Evolutionary conservation across 2,329 filamentous ascomycete genomes (phyloP).

Genomic region (Aureobasidium pullulans): DNA sequence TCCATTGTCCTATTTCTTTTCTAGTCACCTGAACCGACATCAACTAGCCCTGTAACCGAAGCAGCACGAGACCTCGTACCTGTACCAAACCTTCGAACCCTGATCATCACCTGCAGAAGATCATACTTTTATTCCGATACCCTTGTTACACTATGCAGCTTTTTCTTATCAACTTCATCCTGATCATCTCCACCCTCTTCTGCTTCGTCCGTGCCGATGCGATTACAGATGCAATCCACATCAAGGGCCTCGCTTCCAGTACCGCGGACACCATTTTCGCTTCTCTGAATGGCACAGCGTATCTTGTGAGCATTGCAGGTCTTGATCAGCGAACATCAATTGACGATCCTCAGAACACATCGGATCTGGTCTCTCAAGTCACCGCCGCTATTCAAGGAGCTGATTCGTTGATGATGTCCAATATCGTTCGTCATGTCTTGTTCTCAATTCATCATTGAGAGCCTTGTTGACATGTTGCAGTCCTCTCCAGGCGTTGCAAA

Average conservation of each 20-base stretch:
- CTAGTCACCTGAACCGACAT: neutral
- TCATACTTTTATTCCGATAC: neutral
- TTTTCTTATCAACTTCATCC: neutral
- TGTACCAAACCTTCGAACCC: neutral
- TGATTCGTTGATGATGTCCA: neutral
- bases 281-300: slow-evolving; percentile 11
- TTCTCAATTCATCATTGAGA: neutral
- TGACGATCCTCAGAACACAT: slow-evolving; percentile 7
- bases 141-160: slow-evolving; percentile 4
- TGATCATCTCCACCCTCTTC: neutral
- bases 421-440: neutral
- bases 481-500: neutral
- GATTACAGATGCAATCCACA: neutral
- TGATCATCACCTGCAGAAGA: neutral
- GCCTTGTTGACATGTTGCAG: neutral
- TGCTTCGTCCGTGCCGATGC: slow-evolving; percentile 2
- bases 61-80: slow-evolving; percentile 6
- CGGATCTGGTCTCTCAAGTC: neutral
- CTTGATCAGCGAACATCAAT: neutral
- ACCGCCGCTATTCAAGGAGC: neutral
- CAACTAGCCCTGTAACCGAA: neutral
- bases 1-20: neutral
- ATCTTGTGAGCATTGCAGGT: neutral
- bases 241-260: neutral
- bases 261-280: neutral